These are phyloP conservation scores for Chrysochromulina parva DNA, from an alignment of 78 protist species.

Conservation along the genomic window DNA sequence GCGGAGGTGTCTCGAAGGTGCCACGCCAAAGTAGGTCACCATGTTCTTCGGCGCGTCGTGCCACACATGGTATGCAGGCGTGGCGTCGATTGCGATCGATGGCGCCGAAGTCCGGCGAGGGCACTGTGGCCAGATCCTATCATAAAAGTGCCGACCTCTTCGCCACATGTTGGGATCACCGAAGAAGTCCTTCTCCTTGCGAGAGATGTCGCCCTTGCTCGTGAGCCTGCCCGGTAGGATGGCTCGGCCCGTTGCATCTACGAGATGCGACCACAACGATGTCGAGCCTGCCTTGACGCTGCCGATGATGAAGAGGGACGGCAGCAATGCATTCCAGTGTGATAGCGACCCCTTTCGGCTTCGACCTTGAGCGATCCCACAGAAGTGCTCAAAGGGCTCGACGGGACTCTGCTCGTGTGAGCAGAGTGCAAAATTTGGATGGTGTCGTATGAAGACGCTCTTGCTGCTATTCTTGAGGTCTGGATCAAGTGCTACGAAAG, in stretches of 20 bases:
- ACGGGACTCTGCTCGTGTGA: no score
- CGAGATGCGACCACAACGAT: background rate
- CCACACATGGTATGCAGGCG: constrained; percentile 20
- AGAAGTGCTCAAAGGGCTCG: no score
- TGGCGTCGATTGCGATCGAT: background rate
- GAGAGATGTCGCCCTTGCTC: background rate
- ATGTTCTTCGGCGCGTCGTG: constrained; percentile 12
- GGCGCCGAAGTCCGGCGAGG: background rate
- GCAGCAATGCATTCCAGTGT: background rate
- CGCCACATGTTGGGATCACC: background rate
- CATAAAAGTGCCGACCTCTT: background rate
- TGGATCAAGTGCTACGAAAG: no score
- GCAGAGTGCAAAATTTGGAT: no score
- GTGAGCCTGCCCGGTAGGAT: background rate
- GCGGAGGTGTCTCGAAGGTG: no score
- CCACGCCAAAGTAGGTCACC: background rate
- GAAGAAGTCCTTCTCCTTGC: constrained; percentile 6
- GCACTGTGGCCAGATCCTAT: background rate
- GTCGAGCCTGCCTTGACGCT: background rate
- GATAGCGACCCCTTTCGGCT: no score
- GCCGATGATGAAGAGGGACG: background rate
- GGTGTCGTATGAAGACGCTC: no score
- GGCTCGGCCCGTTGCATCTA: background rate
- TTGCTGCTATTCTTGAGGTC: no score
- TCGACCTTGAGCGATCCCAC: no score